These are phyloP conservation scores for Cladorrhinum sp. DNA, from an alignment of 2,329 filamentous ascomycete genomes.

Conservation along the genomic window DNA sequence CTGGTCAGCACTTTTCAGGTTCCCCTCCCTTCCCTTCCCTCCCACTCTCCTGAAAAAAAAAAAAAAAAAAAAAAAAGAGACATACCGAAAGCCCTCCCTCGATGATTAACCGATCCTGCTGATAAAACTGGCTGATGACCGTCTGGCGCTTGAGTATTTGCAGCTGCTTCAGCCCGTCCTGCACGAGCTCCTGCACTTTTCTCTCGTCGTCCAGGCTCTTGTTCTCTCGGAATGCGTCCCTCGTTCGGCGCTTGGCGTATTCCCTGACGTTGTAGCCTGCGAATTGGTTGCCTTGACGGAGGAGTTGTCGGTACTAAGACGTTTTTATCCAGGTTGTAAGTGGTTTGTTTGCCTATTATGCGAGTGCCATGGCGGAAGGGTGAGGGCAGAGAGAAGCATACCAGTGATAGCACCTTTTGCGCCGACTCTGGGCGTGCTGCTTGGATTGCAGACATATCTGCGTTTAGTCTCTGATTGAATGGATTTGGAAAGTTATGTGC, in stretches of 20 bases:
- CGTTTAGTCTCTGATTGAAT: not conserved
- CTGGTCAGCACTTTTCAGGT: not conserved
- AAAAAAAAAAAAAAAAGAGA: conserved; percentile 27
- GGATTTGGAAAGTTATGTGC: not conserved
- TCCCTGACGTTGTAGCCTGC: conserved; percentile 96
- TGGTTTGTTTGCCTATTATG: not conserved
- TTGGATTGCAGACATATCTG: not conserved
- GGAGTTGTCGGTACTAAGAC: conserved; percentile 82
- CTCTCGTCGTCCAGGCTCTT: conserved; percentile 68
- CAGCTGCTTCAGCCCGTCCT: conserved; percentile 82
- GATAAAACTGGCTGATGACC: conserved; percentile 89
- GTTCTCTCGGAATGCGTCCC: conserved; percentile 85
- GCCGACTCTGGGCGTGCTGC: conserved; percentile 52
- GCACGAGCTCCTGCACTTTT: conserved; percentile 80
- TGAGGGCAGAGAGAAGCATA: conserved; percentile 4
- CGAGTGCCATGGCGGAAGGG: not conserved
- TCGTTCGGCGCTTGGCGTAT: conserved; percentile 87
- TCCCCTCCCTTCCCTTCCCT: no score
- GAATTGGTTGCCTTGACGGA: conserved; percentile 84
- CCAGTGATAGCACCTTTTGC: conserved; percentile 51
- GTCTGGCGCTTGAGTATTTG: conserved; percentile 96
- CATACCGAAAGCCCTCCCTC: conserved; percentile 78
- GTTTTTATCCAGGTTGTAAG: conserved; percentile 1
- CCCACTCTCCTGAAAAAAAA: no score
- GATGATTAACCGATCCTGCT: conserved; percentile 86